Conservation (phyloP, 352 stramenopile species). For the Globisporangium recalcitrans region DNA sequence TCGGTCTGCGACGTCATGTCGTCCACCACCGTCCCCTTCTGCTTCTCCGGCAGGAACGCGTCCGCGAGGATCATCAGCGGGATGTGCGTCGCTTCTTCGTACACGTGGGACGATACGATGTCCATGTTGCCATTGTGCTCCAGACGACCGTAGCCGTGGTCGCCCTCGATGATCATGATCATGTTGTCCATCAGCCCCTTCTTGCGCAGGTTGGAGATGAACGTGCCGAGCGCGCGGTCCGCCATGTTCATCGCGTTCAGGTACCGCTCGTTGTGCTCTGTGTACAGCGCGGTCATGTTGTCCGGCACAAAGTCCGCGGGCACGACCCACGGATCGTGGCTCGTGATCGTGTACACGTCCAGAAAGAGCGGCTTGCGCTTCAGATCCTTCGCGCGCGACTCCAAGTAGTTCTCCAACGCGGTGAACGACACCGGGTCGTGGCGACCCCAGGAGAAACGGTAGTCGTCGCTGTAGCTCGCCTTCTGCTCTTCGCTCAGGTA, state of each 20-base stretch:
- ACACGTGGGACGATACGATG: constrained; percentile 45
- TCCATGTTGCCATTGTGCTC: constrained; percentile 66
- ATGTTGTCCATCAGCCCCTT: constrained; percentile 70
- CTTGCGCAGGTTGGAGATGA: constrained; percentile 40
- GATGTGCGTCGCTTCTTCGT: constrained; percentile 51
- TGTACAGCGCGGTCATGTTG: constrained; percentile 46
- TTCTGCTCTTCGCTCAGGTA: constrained; percentile 47
- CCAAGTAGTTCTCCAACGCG: constrained; percentile 54
- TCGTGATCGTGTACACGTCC: constrained; percentile 72
- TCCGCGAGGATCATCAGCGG: constrained; percentile 60
- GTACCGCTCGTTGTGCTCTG: constrained; percentile 57
- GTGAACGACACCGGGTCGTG: constrained; percentile 66
- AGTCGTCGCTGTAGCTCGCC: constrained; percentile 45
- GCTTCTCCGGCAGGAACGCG: constrained; percentile 36
- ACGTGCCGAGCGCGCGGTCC: constrained; percentile 54
- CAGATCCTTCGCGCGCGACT: constrained; percentile 40
- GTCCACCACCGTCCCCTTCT: constrained; percentile 41
- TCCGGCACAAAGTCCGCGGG: constrained; percentile 37
- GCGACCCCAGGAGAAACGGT: constrained; percentile 60
- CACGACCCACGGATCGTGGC: constrained; percentile 53
- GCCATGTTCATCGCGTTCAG: constrained; percentile 57
- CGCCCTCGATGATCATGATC: constrained; percentile 59
- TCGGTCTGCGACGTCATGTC: constrained; percentile 64
- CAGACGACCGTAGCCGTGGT: constrained; percentile 57
- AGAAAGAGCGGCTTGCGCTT: constrained; percentile 61